phyloP scores from a whole-genome alignment of 164 flowering plant species.

The Dillenia suffruticosa region DNA sequence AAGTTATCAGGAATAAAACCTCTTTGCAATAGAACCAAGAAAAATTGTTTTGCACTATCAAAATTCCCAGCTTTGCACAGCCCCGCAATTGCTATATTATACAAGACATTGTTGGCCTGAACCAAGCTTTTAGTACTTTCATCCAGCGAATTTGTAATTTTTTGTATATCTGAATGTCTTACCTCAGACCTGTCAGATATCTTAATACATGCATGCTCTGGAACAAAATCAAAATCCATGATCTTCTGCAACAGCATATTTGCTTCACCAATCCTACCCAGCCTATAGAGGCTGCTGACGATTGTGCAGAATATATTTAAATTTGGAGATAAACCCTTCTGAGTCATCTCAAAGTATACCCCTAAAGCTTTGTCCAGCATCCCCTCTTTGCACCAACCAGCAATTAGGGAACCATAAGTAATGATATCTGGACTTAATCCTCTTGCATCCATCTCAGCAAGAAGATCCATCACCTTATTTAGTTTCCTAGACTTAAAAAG shows the following conservation, averaged over 20 bases:
- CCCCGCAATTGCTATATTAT: constrained; percentile 63
- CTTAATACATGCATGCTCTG: constrained; percentile 16
- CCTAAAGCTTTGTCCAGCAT: constrained; percentile 55
- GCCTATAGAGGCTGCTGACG: constrained; percentile 52
- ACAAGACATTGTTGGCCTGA: constrained; percentile 48
- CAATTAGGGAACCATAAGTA: constrained; percentile 71
- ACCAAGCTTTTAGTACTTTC: constrained; percentile 24
- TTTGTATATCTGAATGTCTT: constrained; percentile 17
- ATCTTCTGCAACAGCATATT: constrained; percentile 58
- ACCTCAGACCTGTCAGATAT: constrained; percentile 11
- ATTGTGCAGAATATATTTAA: constrained; percentile 49
- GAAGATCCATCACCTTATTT: constrained; percentile 33
- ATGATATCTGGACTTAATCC: constrained; percentile 49
- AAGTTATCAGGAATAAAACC: constrained; percentile 75
- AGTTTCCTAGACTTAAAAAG: constrained; percentile 38
- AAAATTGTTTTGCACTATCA: constrained; percentile 44
- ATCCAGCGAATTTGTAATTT: constrained; percentile 40
- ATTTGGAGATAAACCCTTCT: constrained; percentile 61
- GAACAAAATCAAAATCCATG: constrained; percentile 32
- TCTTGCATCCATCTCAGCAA: constrained; percentile 47
- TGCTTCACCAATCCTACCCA: constrained; percentile 64
- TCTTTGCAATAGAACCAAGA: constrained; percentile 32
- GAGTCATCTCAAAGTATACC: constrained; percentile 57
- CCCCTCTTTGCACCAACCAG: constrained; percentile 74
- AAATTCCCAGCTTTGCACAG: constrained; percentile 66